Base-by-base conservation (phyloP, 257 asterid genomes). In the Asclepias syriaca region DNA sequence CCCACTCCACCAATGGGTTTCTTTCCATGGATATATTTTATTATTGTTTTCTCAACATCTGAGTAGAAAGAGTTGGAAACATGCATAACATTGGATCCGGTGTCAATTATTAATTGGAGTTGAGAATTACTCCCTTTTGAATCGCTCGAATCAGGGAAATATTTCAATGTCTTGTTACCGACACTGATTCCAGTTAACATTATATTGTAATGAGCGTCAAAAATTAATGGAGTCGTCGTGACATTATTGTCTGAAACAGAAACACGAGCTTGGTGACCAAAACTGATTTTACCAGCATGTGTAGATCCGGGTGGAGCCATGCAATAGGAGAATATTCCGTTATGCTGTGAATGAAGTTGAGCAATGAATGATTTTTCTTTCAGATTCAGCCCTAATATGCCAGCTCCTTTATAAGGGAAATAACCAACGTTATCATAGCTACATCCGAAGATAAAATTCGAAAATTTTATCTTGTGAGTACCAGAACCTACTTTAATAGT, bases 241-340 rank as follows among this genome's bases (percentile, higher is more conserved):
- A 74, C 83, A 1, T 2, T 18, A 21, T 34, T 34, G 5, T 4
- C 39, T 34, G 27, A 24, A 24, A 24, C 27, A 24, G 5, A 34
- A 34, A 34, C 39, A 3, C 0, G 39, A 34, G 78, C 82, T 0
- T 8, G 37, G 8, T 77, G 78, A 13, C 90, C 90, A 32, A 85
- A 85, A 8, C 75, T 75, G 32, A 85, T 65, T 40, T 76, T 79
- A 54, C 88, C 78, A 2, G 80, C 46, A 0, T 40, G 16, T 19
- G 45, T 53, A 19, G 64, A 0, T 34, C 2, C 3, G 5, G 46
- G 46, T 40, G 85, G 70, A 18, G 78, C 81, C 70, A 83, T 73
- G 68, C 87, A 85, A 39, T 77, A 75, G 0, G 90, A 77, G 63
- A 83, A 85, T n/a, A 50, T 78, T 8, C 27, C 53, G 18, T 72